Evolutionary conservation across 2,329 filamentous ascomycete species (phyloP).

Genomic region (Phyllosticta citriasiana): DNA sequence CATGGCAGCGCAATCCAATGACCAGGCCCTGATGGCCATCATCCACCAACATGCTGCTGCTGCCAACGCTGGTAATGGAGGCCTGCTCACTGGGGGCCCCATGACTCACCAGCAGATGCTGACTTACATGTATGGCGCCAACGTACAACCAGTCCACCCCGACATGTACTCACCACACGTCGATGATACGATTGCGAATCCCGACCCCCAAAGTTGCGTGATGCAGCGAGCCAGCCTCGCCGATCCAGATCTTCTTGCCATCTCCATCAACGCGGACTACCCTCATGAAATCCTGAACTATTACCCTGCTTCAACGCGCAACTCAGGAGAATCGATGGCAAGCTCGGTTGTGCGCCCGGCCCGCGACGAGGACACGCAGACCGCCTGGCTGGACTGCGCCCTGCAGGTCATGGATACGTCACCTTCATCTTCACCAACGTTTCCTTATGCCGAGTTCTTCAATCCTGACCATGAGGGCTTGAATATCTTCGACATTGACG

Average conservation of each 20-base stretch:
- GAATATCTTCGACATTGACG: background rate
- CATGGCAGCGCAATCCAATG: background rate
- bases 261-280: background rate
- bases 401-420: background rate
- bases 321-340: background rate
- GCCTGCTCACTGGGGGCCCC: background rate
- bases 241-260: background rate
- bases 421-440: no score
- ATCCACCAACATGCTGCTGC: background rate
- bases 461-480: background rate
- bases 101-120: background rate
- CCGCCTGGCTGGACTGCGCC: background rate
- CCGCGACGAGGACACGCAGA: background rate
- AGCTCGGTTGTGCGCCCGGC: background rate
- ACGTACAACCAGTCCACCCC: background rate
- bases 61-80: background rate
- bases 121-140: background rate
- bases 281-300: background rate
- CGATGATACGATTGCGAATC: background rate
- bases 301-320: background rate
- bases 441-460: background rate
- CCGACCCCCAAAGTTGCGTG: background rate
- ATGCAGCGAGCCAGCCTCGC: background rate
- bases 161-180: background rate
- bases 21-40: background rate